Evolutionary conservation across 2,329 filamentous ascomycete genomes (phyloP), one percentile per base, ranked within the genome.

Genomic region (Colletotrichum viniferum): DNA sequence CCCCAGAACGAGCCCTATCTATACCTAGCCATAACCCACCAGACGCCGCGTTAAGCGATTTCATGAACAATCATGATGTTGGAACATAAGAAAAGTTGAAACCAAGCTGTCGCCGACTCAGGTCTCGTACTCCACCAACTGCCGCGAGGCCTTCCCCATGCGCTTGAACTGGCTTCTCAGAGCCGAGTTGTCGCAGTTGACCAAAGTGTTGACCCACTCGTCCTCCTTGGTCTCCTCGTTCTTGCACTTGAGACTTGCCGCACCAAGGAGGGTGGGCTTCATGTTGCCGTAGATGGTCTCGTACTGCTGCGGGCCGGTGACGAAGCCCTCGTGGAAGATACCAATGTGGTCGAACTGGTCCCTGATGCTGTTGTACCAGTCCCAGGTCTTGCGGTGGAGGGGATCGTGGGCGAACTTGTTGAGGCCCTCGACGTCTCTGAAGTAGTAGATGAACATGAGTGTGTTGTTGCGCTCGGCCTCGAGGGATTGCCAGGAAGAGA

Each of bases 271-370:
- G 6, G 81, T 74, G 1, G 86, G 86, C 69, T 78, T 81, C 77
- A 85, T 86, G 74, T 89, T 87, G 9, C 85, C 77, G 78, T 91
- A 90, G 26, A 91, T 83, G 3, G 83, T 87, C 85, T 92, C 90
- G 81, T 88, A 90, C 10, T 82, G 81, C 5, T 85, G 83, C 4
- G 82, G 80, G 1, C 85, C 85, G 7, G 87, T 86, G 30, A 84
- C 81, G 77, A 88, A 91, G 0, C 87, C 85, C 84, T 92, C 90
- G 79, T 92, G 90, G 75, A 84, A 91, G 77, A 91, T 87, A 7
- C 85, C 85, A 28, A 91, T 78, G 76, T 89, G 84, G 30, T 79
- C 78, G 55, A 82, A 76, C 30, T 84, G 78, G 60, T 79, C 80
- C 66, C 79, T 80, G 69, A 85, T 84, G 80, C 56, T 21, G 58